phyloP scores from a whole-genome alignment of 768 basidiomycete species.

The Phlebiopsis flavidoalba region DNA sequence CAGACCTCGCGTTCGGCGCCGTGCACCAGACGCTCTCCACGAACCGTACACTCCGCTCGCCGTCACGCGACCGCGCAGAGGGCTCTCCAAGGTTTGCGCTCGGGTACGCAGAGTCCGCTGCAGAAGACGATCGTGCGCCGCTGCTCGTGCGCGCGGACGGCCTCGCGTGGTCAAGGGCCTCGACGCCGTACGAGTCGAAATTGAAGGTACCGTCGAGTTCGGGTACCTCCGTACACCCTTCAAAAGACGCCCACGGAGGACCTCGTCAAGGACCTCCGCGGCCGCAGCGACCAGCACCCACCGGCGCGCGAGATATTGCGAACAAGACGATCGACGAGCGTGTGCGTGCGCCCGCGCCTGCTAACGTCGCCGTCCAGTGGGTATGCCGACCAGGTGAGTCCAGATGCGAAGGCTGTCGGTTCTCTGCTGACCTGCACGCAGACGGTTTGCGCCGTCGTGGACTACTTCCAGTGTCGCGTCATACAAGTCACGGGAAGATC shows the following conservation, averaged over 20 bases:
- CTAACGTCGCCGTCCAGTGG: conserved; percentile 59
- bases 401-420: conserved; percentile 5
- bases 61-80: conserved; percentile 65
- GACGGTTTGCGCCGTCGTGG: conserved; percentile 69
- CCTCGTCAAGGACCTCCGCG: conserved; percentile 53
- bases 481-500: conserved; percentile 36
- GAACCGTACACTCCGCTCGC: conserved; percentile 58
- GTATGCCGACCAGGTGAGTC: conserved; percentile 66
- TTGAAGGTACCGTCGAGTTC: no score
- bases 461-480: conserved; percentile 64
- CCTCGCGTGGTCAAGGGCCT: conserved; percentile 71
- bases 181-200: conserved; percentile 65
- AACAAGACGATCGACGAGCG: conserved; percentile 63
- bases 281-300: conserved; percentile 51
- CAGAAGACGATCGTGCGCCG: conserved; percentile 62
- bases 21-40: conserved; percentile 54
- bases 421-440: conserved; percentile 24
- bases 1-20: conserved; percentile 52
- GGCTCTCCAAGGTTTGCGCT: conserved; percentile 38
- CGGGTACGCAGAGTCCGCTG: conserved; percentile 54
- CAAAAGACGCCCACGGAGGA: conserved; percentile 69
- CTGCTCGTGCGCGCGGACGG: conserved; percentile 58
- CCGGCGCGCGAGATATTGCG: conserved; percentile 48
- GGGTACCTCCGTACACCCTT: conserved; percentile 78
- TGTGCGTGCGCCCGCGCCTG: conserved; percentile 57